Base-by-base conservation (phyloP, 257 asterid genomes). In the Orobanche coerulescens region DNA sequence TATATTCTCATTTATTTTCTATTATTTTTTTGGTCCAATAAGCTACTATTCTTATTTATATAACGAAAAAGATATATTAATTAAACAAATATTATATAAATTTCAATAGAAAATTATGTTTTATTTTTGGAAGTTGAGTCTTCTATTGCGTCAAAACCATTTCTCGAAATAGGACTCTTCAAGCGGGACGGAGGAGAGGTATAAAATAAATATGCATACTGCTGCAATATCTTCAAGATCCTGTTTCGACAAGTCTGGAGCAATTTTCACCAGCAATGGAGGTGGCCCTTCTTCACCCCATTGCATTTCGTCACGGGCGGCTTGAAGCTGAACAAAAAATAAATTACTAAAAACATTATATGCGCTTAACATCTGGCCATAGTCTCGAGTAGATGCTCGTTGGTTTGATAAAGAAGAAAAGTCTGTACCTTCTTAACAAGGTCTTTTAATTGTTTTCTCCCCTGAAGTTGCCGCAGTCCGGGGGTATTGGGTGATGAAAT, bases 261-360 rank as follows among this genome's bases (percentile, higher is more conserved):
- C 99, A 64, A 93, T 93, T 83, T 89, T 93, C 52, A 89, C 97
- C 26, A 93, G 97, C 75, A 93, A 70, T 0, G 97, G 97, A 7
- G 99, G 97, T 33, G 99, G 97, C 8, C 98, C 98, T 52, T 93
- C 98, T 65, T 93, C 98, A 58, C 91, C 97, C 99, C 99, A 89
- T 82, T 93, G 97, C 99, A 89, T 93, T 78, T 93, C 99, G 71
- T 93, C 97, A 49, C 97, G 92, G 54, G 95, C 97, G 7, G 96
- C 99, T 85, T 84, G 99, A 68, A 93, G 84, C 99, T 93, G 67
- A 60, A 20, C 54, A 47, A 31, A 37, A 65, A 40, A 26, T 36
- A 20, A 0, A 18, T 56, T 10, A 46, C 49, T 40, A 66, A 20
- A 37, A n/a, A 64, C 6, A 6, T 52, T 54, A 22, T 24, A 28